Conservation (phyloP, 345 rosid species). For the Dipteronia sinensis region DNA sequence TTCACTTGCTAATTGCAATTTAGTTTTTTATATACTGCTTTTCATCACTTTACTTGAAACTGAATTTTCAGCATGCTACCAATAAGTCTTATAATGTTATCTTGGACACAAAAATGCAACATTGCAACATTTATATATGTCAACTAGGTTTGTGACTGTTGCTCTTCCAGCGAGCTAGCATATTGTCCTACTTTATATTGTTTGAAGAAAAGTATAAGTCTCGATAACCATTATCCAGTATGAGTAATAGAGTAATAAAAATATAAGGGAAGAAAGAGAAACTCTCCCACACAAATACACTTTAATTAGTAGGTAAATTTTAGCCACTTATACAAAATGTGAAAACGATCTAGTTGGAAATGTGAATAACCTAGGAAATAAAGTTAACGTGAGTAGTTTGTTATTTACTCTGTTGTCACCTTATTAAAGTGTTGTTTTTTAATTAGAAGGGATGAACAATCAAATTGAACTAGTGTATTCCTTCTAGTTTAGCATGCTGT, state of each 20-base stretch:
- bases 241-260: too few species aligned
- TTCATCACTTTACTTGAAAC: not conserved
- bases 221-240: too few species aligned
- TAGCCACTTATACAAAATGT: not conserved
- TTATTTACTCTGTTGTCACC: not conserved
- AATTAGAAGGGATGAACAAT: not conserved
- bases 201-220: too few species aligned
- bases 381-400: not conserved
- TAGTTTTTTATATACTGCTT: not conserved
- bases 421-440: not conserved
- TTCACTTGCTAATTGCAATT: not conserved
- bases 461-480: not conserved
- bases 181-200: too few species aligned
- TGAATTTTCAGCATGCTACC: too few species aligned
- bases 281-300: too few species aligned
- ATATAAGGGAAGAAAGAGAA: too few species aligned
- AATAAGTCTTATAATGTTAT: too few species aligned
- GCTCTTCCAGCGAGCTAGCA: not conserved
- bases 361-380: not conserved
- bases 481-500: not conserved
- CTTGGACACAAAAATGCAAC: too few species aligned
- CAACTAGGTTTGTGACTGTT: too few species aligned
- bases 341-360: not conserved
- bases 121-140: too few species aligned
- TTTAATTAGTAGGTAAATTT: too few species aligned